Evolutionary conservation across 2,329 filamentous ascomycete genomes (phyloP).

Genomic region (Fusarium subtropicale): DNA sequence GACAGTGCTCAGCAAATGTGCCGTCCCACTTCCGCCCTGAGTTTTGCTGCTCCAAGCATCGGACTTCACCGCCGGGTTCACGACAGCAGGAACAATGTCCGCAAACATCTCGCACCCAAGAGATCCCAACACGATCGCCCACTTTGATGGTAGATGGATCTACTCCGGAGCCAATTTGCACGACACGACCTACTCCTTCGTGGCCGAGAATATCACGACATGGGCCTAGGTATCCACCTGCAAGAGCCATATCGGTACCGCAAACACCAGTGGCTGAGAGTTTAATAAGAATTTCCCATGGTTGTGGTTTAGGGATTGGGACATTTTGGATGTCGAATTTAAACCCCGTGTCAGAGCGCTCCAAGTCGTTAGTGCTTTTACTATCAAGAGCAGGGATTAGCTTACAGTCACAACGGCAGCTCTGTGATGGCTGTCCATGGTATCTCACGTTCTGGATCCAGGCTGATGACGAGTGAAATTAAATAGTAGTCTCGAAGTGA

Average conservation of each 20-base stretch:
- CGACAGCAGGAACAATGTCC: conserved; percentile 52
- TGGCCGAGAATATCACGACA: conserved; percentile 35
- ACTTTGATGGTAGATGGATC: conserved; percentile 1
- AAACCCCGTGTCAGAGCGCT: conserved; percentile 10
- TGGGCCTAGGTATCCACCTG: conserved; percentile 32
- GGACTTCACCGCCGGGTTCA: conserved; percentile 51
- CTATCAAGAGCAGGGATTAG: too few species aligned
- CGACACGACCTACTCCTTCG: conserved; percentile 35
- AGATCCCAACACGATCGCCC: conserved; percentile 23
- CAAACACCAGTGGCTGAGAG: conserved; percentile 34
- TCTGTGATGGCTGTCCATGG: neutral
- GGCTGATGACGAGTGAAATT: too few species aligned
- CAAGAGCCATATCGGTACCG: conserved; percentile 38
- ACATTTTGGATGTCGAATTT: conserved; percentile 12
- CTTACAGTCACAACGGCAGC: neutral
- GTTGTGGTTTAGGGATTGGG: conserved; percentile 6
- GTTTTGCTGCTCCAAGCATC: conserved; percentile 51
- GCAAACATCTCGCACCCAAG: conserved; percentile 48
- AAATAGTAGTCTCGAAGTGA: neutral
- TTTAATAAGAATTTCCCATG: conserved; percentile 34
- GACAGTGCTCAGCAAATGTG: conserved; percentile 55
- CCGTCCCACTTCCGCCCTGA: conserved; percentile 53
- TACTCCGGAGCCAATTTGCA: conserved; percentile 14
- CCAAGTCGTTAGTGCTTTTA: neutral
- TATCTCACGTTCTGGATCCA: neutral